Evolutionary conservation across 192 early-diverging fungal genomes (phyloP), one percentile per base, ranked within the genome.

Genomic region (Chytriomyces hyalinus): DNA sequence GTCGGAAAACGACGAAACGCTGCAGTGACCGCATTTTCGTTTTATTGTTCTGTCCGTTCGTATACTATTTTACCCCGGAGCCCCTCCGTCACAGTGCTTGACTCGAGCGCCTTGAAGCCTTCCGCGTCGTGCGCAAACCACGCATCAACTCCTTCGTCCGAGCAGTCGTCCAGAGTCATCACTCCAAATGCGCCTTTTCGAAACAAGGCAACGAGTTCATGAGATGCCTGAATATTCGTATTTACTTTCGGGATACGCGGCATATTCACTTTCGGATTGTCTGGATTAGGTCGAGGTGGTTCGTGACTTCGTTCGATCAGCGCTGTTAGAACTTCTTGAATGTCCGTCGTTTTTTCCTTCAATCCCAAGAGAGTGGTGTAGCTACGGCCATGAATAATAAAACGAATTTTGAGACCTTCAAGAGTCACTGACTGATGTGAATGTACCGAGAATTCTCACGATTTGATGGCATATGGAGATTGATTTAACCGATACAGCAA

Each of bases 401-500:
- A 36, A 36, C 36, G 36, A 36, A 36, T 36, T 36, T 36, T 36
- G 36, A 36, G 36, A 36, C 36, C 36, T 36, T 36, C 36, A 36
- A 36, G 36, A 3, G 4, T 36, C 36, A 36, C 36, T 36, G 36
- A 36, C 36, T 36, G 36, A 2, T 36, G 57, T 22, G 4, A 73
- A n/a, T 62, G 17, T 6, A 63, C 17, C 4, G 24, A 28, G 13
- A 24, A 65, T 20, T n/a, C n/a, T 65, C 50, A 20, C 59, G 17
- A 66, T 84, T 75, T 90, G 91, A 84, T 86, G 82, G 51, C 84
- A 80, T 4, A 76, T 80, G 10, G 85, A 73, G 88, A 78, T 49
- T 78, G 77, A 50, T 97, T 97, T 57, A 99, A 86, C 17, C 90
- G 83, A 82, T 91, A 97, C 0, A 99, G 83, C 20, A 99, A 84